Percentiles rank a stretch among this genome's conserved stretches.
These are phyloP conservation scores for Leccinum imitatum DNA, from an alignment of 768 basidiomycete species.

Conservation along the genomic window DNA sequence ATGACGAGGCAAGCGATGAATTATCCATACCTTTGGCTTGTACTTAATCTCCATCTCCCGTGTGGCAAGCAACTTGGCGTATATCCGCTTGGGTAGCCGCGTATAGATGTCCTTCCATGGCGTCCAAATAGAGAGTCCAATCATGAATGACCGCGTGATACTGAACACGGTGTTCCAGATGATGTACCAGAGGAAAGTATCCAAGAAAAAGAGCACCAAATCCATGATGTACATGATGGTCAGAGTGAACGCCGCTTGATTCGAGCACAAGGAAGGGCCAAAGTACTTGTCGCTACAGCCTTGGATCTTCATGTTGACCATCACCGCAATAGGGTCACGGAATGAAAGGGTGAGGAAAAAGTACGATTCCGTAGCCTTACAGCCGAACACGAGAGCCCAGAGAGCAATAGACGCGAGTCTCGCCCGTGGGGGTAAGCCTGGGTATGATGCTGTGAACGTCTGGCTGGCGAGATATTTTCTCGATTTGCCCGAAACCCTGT, in stretches of 20 bases:
- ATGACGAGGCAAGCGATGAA: background rate
- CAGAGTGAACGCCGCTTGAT: slow-evolving; percentile 93
- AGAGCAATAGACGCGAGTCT: slow-evolving; percentile 79
- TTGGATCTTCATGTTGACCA: slow-evolving; percentile 96
- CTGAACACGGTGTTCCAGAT: slow-evolving; percentile 98
- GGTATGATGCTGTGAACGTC: slow-evolving; percentile 97
- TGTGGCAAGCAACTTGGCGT: slow-evolving; percentile 92
- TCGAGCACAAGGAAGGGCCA: slow-evolving; percentile 78
- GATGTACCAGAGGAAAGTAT: slow-evolving; percentile 99
- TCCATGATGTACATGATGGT: slow-evolving; percentile 99
- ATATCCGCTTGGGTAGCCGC: slow-evolving; percentile 93
- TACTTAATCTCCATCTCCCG: slow-evolving; percentile 97
- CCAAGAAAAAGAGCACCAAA: slow-evolving; percentile 93
- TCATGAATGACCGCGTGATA: slow-evolving; percentile 81
- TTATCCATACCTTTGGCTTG: slow-evolving; percentile 86
- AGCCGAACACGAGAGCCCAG: slow-evolving; percentile 93
- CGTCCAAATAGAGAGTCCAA: slow-evolving; percentile 98
- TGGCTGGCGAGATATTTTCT: slow-evolving; percentile 98
- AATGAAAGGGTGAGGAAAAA: slow-evolving; percentile 97
- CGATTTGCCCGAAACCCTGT: slow-evolving; percentile 92
- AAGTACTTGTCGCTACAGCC: slow-evolving; percentile 86
- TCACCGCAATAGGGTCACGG: slow-evolving; percentile 88
- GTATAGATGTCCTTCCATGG: slow-evolving; percentile 99
- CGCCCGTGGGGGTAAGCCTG: slow-evolving; percentile 55
- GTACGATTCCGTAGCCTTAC: slow-evolving; percentile 97